Percentiles rank a stretch among this genome's conserved stretches.
Conservation (phyloP, 192 early-diverging fungal genomes). For the Anaeromyces robustus region DNA sequence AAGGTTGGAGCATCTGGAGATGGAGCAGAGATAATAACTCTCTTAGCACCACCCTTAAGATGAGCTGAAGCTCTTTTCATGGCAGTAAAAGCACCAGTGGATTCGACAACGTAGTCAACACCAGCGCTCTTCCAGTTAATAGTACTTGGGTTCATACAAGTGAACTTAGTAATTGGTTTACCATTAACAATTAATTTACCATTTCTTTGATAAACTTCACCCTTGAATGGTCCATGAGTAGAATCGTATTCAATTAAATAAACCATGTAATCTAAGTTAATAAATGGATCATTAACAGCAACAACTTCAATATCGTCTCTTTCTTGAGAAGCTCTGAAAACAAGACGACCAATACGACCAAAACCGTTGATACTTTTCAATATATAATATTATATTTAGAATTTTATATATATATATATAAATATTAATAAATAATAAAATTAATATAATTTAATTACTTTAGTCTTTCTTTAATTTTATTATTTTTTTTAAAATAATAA, state of each 20-base stretch:
- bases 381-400: no score
- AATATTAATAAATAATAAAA: no score
- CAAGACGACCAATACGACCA: constrained; percentile 96
- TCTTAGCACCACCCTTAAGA: constrained; percentile 88
- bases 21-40: constrained; percentile 97
- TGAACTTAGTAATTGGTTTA: constrained; percentile 52
- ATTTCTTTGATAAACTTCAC: constrained; percentile 57
- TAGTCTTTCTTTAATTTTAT: no score
- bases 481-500: no score
- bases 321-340: constrained; percentile 71
- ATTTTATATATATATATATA: no score
- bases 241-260: constrained; percentile 78
- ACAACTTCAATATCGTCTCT: constrained; percentile 61
- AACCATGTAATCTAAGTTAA: constrained; percentile 88
- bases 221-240: constrained; percentile 90
- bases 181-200: constrained; percentile 87
- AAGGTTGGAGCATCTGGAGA: constrained; percentile 96
- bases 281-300: constrained; percentile 95
- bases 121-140: constrained; percentile 77
- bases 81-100: constrained; percentile 96
- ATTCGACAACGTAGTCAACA: constrained; percentile 92
- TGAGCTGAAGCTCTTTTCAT: constrained; percentile 71
- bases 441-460: no score
- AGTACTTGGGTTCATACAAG: constrained; percentile 59
- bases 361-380: constrained; percentile 28